Conservation (phyloP, 768 basidiomycete genomes). For the Psilocybe cyanescens region DNA sequence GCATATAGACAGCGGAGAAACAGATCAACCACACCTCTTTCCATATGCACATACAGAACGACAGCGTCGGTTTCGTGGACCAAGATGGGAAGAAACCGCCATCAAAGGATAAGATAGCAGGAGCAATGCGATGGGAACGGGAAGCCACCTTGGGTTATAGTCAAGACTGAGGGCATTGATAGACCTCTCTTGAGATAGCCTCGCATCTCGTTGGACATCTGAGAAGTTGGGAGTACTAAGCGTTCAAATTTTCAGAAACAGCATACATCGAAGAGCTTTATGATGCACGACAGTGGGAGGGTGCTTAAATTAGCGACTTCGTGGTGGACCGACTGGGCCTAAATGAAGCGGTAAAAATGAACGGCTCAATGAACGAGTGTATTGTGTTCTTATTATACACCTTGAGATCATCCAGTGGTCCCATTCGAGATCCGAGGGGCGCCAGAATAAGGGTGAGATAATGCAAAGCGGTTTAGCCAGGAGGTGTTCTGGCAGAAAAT, state of each 20-base stretch:
- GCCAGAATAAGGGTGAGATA: too few species aligned
- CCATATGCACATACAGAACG: background rate
- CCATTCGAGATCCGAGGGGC: too few species aligned
- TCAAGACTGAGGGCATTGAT: background rate
- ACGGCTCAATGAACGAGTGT: too few species aligned
- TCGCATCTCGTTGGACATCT: background rate
- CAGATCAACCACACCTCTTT: background rate
- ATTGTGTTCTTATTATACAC: too few species aligned
- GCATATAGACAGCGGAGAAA: background rate
- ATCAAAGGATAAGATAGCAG: background rate
- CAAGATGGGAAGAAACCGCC: background rate
- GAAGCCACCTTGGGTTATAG: background rate
- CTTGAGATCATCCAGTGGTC: too few species aligned
- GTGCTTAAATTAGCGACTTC: too few species aligned
- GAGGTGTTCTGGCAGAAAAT: too few species aligned
- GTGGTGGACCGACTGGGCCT: too few species aligned
- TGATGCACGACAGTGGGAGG: background rate
- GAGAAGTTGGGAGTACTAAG: background rate
- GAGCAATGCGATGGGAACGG: background rate
- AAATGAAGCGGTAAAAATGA: too few species aligned
- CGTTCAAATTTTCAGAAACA: background rate
- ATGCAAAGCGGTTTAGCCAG: too few species aligned
- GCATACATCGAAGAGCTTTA: background rate
- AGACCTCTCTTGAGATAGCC: background rate
- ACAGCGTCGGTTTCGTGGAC: background rate